Evolutionary conservation across 305 asterid species (phyloP).

Genomic region (Salvia sclarea): DNA sequence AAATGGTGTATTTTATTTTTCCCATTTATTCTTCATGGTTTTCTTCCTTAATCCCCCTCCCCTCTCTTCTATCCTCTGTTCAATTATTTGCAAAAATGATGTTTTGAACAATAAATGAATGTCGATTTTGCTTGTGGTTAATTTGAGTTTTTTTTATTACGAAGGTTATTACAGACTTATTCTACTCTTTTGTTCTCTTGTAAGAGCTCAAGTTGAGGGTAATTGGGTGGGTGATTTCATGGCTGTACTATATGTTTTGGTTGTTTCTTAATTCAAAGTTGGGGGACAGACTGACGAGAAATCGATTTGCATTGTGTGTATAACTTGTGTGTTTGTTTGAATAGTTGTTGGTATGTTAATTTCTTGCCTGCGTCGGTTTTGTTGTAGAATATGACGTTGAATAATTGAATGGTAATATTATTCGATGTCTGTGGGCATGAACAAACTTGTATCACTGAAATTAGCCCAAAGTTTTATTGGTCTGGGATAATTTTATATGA

Average conservation of each 20-base stretch:
- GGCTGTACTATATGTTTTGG: background rate
- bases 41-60: background rate
- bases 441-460: too few relatives aligned
- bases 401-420: background rate
- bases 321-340: background rate
- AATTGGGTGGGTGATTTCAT: background rate
- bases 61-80: background rate
- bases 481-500: too few relatives aligned
- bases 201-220: conserved; percentile 3
- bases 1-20: conserved; percentile 15
- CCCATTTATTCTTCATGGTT: background rate
- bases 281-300: background rate
- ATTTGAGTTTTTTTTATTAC: background rate
- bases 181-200: background rate
- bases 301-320: too few relatives aligned
- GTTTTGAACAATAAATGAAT: background rate
- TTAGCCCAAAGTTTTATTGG: too few relatives aligned
- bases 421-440: too few relatives aligned
- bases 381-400: background rate
- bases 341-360: background rate
- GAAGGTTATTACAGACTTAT: background rate
- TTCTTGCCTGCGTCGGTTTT: background rate
- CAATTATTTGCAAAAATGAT: background rate
- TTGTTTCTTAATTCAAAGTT: background rate
- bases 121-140: background rate